Conservation (phyloP, 371 early-diverging fungal species). For the Mucor lusitanicus region DNA sequence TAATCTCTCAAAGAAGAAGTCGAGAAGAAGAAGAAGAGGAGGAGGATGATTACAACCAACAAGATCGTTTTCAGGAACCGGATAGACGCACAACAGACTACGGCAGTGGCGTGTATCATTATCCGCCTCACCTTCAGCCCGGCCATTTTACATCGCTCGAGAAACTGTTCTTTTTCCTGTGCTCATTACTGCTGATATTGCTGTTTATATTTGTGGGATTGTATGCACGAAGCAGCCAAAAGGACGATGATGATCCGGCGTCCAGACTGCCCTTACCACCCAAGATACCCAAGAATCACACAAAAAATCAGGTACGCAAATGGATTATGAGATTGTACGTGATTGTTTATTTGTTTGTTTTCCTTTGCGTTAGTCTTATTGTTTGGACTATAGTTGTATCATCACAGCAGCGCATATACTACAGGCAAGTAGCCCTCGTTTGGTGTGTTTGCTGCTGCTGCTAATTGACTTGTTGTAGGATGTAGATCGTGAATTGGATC, state of each 20-base stretch:
- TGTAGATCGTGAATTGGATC: constrained; percentile 47
- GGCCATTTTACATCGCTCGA: constrained; percentile 52
- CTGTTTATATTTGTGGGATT: constrained; percentile 45
- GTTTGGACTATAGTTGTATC: constrained; percentile 52
- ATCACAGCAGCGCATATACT: constrained; percentile 49
- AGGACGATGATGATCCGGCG: constrained; percentile 18
- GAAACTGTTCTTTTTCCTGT: constrained; percentile 48
- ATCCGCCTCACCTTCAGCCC: constrained; percentile 44
- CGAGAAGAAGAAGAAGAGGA: neutral
- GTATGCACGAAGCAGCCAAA: constrained; percentile 43
- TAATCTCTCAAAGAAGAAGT: neutral
- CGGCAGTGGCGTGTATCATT: constrained; percentile 27
- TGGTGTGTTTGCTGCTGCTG: neutral
- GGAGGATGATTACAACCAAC: constrained; percentile 2
- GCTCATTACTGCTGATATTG: constrained; percentile 40
- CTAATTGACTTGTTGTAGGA: constrained; percentile 13
- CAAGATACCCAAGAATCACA: constrained; percentile 21
- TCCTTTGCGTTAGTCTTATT: constrained; percentile 22
- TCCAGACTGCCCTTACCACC: constrained; percentile 17
- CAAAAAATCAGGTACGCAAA: constrained; percentile 7
- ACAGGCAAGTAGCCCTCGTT: constrained; percentile 13
- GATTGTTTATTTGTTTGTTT: neutral
- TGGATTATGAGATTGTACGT: neutral
- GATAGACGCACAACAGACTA: constrained; percentile 10
- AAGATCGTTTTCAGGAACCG: neutral